Percentiles rank a stretch among this genome's conserved stretches.
phyloP scores from a whole-genome alignment of 805 yeast species.

The Candida sonorensis region DNA sequence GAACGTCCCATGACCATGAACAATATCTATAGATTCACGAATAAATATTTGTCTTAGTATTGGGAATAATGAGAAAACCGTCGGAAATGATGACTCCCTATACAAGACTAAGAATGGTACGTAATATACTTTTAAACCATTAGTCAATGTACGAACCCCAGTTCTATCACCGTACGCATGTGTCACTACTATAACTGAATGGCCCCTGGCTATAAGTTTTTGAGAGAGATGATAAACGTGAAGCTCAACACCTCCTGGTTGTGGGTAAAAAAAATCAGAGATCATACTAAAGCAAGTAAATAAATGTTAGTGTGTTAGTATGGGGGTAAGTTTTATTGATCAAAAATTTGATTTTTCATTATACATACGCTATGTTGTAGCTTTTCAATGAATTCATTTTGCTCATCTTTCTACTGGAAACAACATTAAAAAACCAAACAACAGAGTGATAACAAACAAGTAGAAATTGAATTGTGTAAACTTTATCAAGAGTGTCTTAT shows the following conservation, averaged over 20 bases:
- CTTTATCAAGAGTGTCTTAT: too few species aligned
- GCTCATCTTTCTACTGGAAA: neutral
- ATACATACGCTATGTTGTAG: conserved; percentile 25
- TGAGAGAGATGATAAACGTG: conserved; percentile 91
- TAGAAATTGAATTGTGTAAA: too few species aligned
- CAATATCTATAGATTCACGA: conserved; percentile 78
- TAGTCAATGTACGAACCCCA: conserved; percentile 78
- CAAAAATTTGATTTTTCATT: too few species aligned
- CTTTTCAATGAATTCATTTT: conserved; percentile 15
- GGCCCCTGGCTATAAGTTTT: conserved; percentile 72
- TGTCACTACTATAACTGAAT: conserved; percentile 78
- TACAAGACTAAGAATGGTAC: conserved; percentile 77
- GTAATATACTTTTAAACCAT: conserved; percentile 90
- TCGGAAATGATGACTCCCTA: conserved; percentile 80
- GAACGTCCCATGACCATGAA: conserved; percentile 93
- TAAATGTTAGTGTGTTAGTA: conserved; percentile 2
- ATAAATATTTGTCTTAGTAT: conserved; percentile 76
- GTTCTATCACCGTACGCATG: conserved; percentile 80
- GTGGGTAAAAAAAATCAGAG: conserved; percentile 96
- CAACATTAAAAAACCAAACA: too few species aligned
- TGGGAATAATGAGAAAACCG: conserved; percentile 86
- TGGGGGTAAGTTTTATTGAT: too few species aligned
- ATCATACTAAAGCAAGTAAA: conserved; percentile 49
- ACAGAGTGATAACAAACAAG: too few species aligned
- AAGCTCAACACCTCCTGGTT: conserved; percentile 96